Evolutionary conservation across 768 basidiomycete species (phyloP).

Genomic region (Xanthoconium stramineum): DNA sequence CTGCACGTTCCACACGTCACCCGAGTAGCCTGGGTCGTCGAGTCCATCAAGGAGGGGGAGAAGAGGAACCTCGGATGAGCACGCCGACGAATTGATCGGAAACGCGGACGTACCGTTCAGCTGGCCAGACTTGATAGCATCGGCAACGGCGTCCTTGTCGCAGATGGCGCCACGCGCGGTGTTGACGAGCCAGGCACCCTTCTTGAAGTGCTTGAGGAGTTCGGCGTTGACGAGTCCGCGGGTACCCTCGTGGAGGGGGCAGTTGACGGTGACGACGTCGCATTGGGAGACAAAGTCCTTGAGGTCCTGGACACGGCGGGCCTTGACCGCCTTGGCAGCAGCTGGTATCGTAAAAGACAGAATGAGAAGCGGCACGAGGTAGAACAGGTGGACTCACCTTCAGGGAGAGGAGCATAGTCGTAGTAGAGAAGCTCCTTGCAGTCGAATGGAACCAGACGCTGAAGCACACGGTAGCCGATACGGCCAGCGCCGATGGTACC

Average conservation of each 20-base stretch:
- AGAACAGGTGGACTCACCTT: conserved; percentile 35
- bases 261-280: conserved; percentile 84
- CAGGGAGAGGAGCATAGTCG: conserved; percentile 74
- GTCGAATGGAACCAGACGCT: conserved; percentile 78
- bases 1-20: conserved; percentile 85
- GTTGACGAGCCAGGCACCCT: conserved; percentile 91
- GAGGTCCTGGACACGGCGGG: conserved; percentile 74
- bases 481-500: conserved; percentile 84
- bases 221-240: conserved; percentile 77
- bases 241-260: conserved; percentile 84
- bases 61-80: neutral
- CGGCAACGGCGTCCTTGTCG: conserved; percentile 76
- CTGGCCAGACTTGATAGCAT: conserved; percentile 72
- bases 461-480: conserved; percentile 85
- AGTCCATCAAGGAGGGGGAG: neutral
- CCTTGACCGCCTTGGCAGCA: conserved; percentile 63
- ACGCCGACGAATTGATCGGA: neutral
- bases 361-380: neutral
- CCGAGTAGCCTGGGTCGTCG: conserved; percentile 29
- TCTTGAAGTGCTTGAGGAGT: conserved; percentile 85
- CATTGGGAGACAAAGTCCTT: conserved; percentile 61
- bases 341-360: conserved; percentile 30
- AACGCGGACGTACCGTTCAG: conserved; percentile 44
- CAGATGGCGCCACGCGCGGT: conserved; percentile 92
- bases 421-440: conserved; percentile 90